Evolutionary conservation across 2,329 filamentous ascomycete species (phyloP), one percentile per base, ranked within the genome.

Genomic region (Penicillium sp.): DNA sequence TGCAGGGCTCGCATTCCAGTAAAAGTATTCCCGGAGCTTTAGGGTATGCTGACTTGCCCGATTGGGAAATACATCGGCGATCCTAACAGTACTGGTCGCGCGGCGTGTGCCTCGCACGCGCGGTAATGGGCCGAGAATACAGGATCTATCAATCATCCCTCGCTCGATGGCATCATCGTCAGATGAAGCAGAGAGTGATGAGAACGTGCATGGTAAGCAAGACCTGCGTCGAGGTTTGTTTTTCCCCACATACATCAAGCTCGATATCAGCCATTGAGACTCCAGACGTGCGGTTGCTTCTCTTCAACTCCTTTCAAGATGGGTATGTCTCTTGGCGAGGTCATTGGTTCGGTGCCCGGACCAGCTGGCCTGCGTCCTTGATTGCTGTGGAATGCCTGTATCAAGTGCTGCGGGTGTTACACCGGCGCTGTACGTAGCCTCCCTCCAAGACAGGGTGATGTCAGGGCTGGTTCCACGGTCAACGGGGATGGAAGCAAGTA

Each of bases 321-420:
- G 50, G 18, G 13, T 33, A 52, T 52, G 22, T 13, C 22, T 52
- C 36, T 9, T 35, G 19, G 35, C 14, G 10, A 44, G 51, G 36
- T 55, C 54, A 63, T 63, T 65, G 63, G 63, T 27, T 43, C 55
- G 54, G 27, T 35, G 40, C 22, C 31, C 54, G 40, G 55, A 51
- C 27, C 51, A 51, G 50, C 51, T 59, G 59, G 43, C 22, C 55
- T 36, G 33, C 18, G 53, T 63, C 62, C 62, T 65, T 65, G 62
- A 58, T 65, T 64, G 56, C 57, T 59, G 13, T 58, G 62, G 64
- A 66, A 66, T 66, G 62, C 56, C 55, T 36, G 54, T 51, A 43
- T 59, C 56, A 31, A 59, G 43, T 41, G 24, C 53, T 55, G 54
- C 43, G 53, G 54, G 53, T 56, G 63, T 60, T 63, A 61, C 64